A percentile compares a stretch with the other conserved stretches of the same genome.
phyloP scores from a whole-genome alignment of 2,329 filamentous ascomycete genomes.

The Colletotrichum karsti region DNA sequence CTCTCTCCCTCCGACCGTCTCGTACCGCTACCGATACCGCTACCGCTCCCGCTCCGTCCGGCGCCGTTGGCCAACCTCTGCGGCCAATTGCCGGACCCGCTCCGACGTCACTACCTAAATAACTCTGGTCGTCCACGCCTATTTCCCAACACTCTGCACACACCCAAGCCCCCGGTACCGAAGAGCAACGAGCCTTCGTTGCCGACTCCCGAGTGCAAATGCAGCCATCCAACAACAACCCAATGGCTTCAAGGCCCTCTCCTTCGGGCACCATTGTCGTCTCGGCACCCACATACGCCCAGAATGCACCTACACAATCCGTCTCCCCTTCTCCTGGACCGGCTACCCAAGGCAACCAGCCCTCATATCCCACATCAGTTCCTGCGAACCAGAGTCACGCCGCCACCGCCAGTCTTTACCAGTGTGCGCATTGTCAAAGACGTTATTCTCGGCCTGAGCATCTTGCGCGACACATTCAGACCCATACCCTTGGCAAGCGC shows the following conservation, averaged over 20 bases:
- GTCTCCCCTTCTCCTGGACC: conserved; percentile 17
- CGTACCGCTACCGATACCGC: conserved; percentile 1
- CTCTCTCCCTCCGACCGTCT: not conserved
- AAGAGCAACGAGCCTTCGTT: conserved; percentile 7
- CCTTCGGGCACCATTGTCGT: conserved; percentile 15
- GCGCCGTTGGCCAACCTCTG: conserved; percentile 10
- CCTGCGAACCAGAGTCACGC: conserved; percentile 32
- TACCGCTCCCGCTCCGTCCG: conserved; percentile 15
- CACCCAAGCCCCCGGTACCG: conserved; percentile 1
- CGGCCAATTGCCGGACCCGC: conserved; percentile 28
- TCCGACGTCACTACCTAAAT: conserved; percentile 8
- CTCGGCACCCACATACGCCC: conserved; percentile 5
- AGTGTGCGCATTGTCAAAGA: conserved; percentile 60
- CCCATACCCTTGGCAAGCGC: conserved; percentile 58
- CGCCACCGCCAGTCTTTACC: conserved; percentile 46
- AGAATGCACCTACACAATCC: conserved; percentile 4
- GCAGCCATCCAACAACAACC: not conserved
- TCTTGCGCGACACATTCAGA: conserved; percentile 60
- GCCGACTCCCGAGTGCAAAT: not conserved
- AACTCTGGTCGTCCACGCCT: not conserved
- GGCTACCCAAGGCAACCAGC: not conserved
- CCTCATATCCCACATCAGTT: conserved; percentile 2
- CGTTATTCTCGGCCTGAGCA: conserved; percentile 63
- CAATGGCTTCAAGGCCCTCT: not conserved
- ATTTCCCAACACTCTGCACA: not conserved